These are phyloP conservation scores for Cyberlindnera saturnus DNA, from an alignment of 805 yeast species.

Conservation along the genomic window DNA sequence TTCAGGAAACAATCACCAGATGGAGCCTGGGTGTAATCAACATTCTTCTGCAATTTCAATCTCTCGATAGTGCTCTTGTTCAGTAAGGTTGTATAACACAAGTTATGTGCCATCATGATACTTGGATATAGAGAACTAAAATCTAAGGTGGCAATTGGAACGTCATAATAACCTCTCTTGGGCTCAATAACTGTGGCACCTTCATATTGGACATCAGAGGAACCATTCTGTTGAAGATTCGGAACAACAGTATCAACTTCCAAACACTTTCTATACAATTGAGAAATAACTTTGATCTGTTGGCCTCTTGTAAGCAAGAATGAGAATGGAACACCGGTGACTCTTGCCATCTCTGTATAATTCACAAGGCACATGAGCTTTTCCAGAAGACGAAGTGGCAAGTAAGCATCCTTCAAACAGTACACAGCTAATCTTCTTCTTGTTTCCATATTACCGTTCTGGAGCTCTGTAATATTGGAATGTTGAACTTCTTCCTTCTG, in stretches of 20 bases:
- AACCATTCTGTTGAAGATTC: constrained; percentile 71
- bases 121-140: constrained; percentile 97
- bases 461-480: constrained; percentile 90
- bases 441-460: constrained; percentile 87
- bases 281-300: constrained; percentile 95
- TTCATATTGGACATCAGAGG: constrained; percentile 86
- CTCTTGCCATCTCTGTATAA: constrained; percentile 99
- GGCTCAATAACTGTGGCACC: constrained; percentile 99
- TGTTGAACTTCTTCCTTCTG: constrained; percentile 98
- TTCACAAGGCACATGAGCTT: constrained; percentile 95
- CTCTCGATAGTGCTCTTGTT: constrained; percentile 63
- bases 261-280: constrained; percentile 86
- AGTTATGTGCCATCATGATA: constrained; percentile 98
- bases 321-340: constrained; percentile 96
- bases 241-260: constrained; percentile 87
- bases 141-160: constrained; percentile 96
- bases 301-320: constrained; percentile 88
- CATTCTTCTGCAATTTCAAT: constrained; percentile 54
- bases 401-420: constrained; percentile 92
- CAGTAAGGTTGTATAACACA: constrained; percentile 88
- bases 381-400: constrained; percentile 82
- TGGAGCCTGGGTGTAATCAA: constrained; percentile 83
- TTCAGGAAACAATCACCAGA: constrained; percentile 90
- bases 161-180: constrained; percentile 88
- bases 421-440: constrained; percentile 94